Conservation (phyloP, 129 eudicot species). For the Silybum marianum region DNA sequence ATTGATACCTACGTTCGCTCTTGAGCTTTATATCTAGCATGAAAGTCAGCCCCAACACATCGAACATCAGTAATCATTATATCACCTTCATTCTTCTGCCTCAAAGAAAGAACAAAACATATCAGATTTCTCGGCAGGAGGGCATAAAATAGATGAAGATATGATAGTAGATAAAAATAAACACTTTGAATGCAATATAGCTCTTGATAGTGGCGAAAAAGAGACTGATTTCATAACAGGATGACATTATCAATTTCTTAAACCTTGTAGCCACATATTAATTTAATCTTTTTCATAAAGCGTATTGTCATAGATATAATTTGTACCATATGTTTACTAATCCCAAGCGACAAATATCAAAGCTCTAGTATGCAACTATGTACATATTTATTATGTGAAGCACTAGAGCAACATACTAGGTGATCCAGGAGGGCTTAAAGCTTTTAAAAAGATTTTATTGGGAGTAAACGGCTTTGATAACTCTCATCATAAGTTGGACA, state of each 20-base stretch:
- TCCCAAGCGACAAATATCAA: background rate
- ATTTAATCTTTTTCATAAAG: background rate
- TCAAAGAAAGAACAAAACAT: slow-evolving; percentile 12
- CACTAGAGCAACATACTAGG: background rate
- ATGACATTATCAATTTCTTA: background rate
- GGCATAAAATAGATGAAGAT: background rate
- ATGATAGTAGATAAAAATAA: slow-evolving; percentile 1
- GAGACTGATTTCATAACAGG: slow-evolving; percentile 5
- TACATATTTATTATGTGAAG: slow-evolving; percentile 6
- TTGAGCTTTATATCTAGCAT: slow-evolving; percentile 90
- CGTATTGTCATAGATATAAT: background rate
- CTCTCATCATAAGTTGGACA: background rate
- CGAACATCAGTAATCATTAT: slow-evolving; percentile 75
- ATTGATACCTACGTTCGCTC: slow-evolving; percentile 98
- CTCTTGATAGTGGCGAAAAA: slow-evolving; percentile 15
- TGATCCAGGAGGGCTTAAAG: slow-evolving; percentile 3
- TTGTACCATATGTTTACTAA: background rate
- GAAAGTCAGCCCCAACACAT: slow-evolving; percentile 85
- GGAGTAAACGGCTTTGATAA: background rate
- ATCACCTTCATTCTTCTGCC: slow-evolving; percentile 86
- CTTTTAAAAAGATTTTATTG: background rate
- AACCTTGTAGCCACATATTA: background rate
- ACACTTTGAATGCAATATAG: slow-evolving; percentile 2
- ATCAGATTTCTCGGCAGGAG: slow-evolving; percentile 18
- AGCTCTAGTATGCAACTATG: slow-evolving; percentile 5